Conservation (phyloP, 345 rosid genomes). For the Cardamine resedifolia region DNA sequence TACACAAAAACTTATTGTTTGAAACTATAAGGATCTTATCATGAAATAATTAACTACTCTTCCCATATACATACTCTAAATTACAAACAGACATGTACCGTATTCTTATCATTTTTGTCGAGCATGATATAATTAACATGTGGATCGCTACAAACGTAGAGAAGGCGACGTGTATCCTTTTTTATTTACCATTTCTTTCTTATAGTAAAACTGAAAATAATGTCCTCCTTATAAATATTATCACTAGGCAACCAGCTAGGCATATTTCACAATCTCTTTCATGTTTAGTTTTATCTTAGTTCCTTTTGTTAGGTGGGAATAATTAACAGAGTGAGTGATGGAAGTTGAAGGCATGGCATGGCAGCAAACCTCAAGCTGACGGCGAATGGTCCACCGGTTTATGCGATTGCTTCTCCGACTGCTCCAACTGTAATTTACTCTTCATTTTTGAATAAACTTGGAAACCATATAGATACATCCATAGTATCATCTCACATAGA, state of each 20-base stretch:
- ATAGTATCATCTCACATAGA: not conserved
- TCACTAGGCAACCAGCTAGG: not conserved
- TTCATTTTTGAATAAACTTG: not conserved
- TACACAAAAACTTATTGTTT: not conserved
- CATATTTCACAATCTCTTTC: not conserved
- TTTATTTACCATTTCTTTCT: not conserved
- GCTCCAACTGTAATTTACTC: constrained; percentile 24
- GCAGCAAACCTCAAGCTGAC: constrained; percentile 17
- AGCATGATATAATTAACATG: too few relatives aligned
- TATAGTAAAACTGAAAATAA: not conserved
- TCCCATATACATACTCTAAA: too few relatives aligned
- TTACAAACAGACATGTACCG: too few relatives aligned
- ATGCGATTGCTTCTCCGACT: constrained; percentile 42
- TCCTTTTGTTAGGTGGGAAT: not conserved
- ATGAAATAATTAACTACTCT: too few relatives aligned
- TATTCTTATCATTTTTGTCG: too few relatives aligned
- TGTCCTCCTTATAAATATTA: not conserved
- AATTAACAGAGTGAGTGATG: constrained; percentile 6
- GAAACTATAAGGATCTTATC: not conserved
- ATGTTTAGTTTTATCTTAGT: not conserved
- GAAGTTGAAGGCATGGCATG: constrained; percentile 20
- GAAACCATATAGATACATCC: not conserved
- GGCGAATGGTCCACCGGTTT: constrained; percentile 49
- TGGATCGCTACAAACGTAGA: too few relatives aligned
- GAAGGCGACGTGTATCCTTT: not conserved